phyloP scores from a whole-genome alignment of 345 rosid species.

The Acer negundo region DNA sequence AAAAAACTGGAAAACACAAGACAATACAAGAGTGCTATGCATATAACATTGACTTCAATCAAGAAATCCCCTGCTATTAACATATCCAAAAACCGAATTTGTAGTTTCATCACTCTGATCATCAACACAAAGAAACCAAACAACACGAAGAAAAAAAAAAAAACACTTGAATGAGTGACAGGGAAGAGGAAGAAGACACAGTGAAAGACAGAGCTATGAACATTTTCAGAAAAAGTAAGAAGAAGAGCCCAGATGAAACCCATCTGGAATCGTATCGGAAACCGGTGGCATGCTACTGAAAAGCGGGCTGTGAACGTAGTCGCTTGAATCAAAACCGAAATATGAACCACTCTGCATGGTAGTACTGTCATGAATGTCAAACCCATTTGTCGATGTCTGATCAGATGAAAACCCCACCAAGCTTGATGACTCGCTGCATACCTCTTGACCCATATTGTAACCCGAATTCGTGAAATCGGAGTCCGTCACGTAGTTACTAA shows the following conservation, averaged over 20 bases:
- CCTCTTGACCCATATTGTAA: slow-evolving; percentile 22
- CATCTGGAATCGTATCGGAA: slow-evolving; percentile 61
- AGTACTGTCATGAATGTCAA: slow-evolving; percentile 9
- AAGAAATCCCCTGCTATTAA: not conserved
- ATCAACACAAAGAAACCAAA: not conserved
- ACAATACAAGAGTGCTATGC: not conserved
- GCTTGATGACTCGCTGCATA: slow-evolving; percentile 20
- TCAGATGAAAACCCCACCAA: slow-evolving; percentile 29
- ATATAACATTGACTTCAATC: not conserved
- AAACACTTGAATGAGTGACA: not conserved
- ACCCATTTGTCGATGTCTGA: slow-evolving; percentile 20
- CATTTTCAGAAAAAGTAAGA: slow-evolving; percentile 31
- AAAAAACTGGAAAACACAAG: too few relatives aligned
- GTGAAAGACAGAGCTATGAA: not conserved
- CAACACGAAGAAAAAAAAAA: too few relatives aligned
- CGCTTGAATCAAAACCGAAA: slow-evolving; percentile 46
- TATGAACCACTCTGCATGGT: slow-evolving; percentile 25
- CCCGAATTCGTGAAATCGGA: slow-evolving; percentile 25
- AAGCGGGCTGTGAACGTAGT: slow-evolving; percentile 79
- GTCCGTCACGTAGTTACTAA: slow-evolving; percentile 9
- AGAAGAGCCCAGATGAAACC: slow-evolving; percentile 60
- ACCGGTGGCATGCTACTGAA: slow-evolving; percentile 88
- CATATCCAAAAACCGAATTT: not conserved
- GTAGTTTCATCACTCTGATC: not conserved
- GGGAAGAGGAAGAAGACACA: not conserved